Evolutionary conservation across 2,329 filamentous ascomycete genomes (phyloP), one percentile per base, ranked within the genome.

Genomic region (Penicillium sumatraense): DNA sequence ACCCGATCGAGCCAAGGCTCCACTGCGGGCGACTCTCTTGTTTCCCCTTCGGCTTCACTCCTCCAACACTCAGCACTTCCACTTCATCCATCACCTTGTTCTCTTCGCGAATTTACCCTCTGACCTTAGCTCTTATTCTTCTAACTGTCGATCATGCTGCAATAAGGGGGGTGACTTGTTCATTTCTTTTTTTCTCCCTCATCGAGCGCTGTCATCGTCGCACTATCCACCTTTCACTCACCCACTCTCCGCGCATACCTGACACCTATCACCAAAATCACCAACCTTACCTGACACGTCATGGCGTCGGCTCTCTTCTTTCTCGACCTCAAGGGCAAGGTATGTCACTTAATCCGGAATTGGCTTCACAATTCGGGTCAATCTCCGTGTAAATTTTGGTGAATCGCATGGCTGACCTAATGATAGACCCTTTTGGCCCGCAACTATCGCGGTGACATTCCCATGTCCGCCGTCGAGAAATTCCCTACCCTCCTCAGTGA

Each of bases 231-330:
- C 23, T 3, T 6, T 10, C 13, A 23, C 38, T 13, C 38, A 42
- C 40, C 14, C 56, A 24, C 24, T n/a, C 4, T 26, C 23, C 26
- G 42, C 42, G 27, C 42, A 29, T 46, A 29, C 26, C 26, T 29
- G 42, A 46, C 42, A 46, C 42, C 24, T 46, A 20, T 31, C 42
- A 31, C 40, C 59, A 44, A 47, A 48, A 46, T 41, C n/a, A n/a
- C n/a, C n/a, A n/a, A 49, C 21, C 48, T 38, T 49, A 58, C 52
- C 56, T 59, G 59, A 58, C 57, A 69, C 78, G 82, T 68, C 73
- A 99, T 99, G 95, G 95, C 95, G 67, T 99, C 95, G 58, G 95
- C 95, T 63, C 75, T 99, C 71, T 99, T 99, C 85, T 99, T 99
- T 76, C 89, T 99, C 70, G 95, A 99, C 78, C 85, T 99, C 66